phyloP scores from a whole-genome alignment of 306 rosid genomes.

The Rosa chinensis region DNA sequence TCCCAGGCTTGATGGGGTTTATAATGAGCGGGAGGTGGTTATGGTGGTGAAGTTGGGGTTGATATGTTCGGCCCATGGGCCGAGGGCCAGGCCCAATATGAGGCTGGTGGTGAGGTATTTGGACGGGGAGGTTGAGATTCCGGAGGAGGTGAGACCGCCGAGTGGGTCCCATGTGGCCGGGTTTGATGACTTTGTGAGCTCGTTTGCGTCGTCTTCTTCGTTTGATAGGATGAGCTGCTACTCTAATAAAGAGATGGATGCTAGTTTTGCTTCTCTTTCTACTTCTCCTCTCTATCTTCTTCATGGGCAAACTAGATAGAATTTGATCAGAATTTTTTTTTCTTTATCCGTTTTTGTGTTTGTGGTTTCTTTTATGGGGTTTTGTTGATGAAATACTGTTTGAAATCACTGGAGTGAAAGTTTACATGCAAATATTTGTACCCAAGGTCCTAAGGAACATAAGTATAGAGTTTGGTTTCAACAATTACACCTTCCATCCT shows the following conservation, averaged over 20 bases:
- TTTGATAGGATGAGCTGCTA: constrained; percentile 44
- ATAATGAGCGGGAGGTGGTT: constrained; percentile 38
- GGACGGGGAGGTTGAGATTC: constrained; percentile 59
- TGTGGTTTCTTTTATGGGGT: too few species aligned
- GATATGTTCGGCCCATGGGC: constrained; percentile 54
- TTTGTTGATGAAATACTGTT: neutral
- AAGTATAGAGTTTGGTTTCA: neutral
- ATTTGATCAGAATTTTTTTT: neutral
- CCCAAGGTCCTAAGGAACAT: neutral
- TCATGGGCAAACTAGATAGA: constrained; percentile 41
- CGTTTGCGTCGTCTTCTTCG: constrained; percentile 62
- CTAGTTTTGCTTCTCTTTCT: constrained; percentile 39
- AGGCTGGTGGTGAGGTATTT: constrained; percentile 59
- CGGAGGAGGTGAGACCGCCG: constrained; percentile 45
- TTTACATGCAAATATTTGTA: neutral
- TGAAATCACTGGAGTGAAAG: neutral
- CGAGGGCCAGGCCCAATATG: constrained; percentile 57
- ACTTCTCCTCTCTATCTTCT: constrained; percentile 52
- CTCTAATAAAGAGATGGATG: constrained; percentile 43
- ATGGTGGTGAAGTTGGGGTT: constrained; percentile 66
- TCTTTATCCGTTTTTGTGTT: neutral
- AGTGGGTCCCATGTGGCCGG: constrained; percentile 37
- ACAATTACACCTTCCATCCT: too few species aligned
- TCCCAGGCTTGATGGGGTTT: constrained; percentile 45
- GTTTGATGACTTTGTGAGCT: constrained; percentile 61